A percentile compares a stretch with the other conserved stretches of the same genome.
These are phyloP conservation scores for Xerocomus nothofagi DNA, from an alignment of 1,284 basidiomycete species.

Conservation along the genomic window DNA sequence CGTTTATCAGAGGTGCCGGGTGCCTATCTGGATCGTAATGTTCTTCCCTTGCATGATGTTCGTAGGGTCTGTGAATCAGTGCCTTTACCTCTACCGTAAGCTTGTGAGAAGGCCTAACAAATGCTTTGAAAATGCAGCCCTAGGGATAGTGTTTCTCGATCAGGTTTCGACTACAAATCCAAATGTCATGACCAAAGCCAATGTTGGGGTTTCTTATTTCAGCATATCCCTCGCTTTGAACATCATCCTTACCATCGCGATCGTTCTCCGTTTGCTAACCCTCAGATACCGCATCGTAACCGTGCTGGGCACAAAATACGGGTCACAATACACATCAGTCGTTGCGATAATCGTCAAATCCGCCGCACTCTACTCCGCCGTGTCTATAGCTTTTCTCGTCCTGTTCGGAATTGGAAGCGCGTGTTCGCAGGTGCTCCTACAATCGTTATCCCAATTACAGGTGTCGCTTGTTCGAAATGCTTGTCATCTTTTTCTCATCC, in stretches of 20 bases:
- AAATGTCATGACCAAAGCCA: conserved; percentile 15
- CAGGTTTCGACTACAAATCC: conserved; percentile 19
- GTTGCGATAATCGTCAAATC: conserved; percentile 26
- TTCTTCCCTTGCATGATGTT: conserved; percentile 19
- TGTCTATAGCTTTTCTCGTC: conserved; percentile 19
- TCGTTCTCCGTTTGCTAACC: conserved; percentile 22
- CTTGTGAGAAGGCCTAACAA: background rate
- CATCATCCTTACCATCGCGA: conserved; percentile 25
- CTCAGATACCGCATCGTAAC: conserved; percentile 3
- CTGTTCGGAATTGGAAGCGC: conserved; percentile 17
- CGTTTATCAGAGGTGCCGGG: conserved; percentile 14
- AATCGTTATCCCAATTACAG: conserved; percentile 23
- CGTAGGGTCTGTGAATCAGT: conserved; percentile 14
- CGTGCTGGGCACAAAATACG: conserved; percentile 15
- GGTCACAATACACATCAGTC: conserved; percentile 22
- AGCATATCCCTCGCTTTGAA: conserved; percentile 24
- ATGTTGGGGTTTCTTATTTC: conserved; percentile 22
- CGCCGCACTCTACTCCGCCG: conserved; percentile 22
- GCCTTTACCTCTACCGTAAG: background rate
- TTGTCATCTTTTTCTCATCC: background rate
- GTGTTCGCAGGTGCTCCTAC: conserved; percentile 15
- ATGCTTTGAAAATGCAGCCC: background rate
- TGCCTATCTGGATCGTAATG: conserved; percentile 18
- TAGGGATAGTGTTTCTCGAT: conserved; percentile 11
- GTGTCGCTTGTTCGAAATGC: background rate